Evolutionary conservation across 2,329 filamentous ascomycete genomes (phyloP).

Genomic region (Trichoderma sp.): DNA sequence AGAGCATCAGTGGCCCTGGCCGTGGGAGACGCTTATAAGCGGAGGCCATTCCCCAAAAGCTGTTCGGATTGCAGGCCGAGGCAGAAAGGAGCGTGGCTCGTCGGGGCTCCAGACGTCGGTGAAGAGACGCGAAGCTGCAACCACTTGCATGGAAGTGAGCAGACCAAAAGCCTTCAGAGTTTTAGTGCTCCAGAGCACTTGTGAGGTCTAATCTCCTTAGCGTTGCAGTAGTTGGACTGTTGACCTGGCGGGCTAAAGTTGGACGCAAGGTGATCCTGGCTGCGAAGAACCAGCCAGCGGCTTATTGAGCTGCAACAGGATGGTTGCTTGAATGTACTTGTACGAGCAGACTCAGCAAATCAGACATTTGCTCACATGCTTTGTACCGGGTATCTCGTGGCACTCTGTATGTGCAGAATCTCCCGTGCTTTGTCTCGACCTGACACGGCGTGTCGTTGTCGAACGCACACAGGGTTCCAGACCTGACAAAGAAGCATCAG

Average conservation of each 20-base stretch:
- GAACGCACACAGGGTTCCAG: conserved; percentile 26
- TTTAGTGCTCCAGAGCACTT: conserved; percentile 17
- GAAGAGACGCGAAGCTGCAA: conserved; percentile 26
- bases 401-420: neutral
- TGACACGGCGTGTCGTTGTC: conserved; percentile 19
- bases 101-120: conserved; percentile 23
- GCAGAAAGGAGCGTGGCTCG: neutral
- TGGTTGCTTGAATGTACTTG: conserved; percentile 12
- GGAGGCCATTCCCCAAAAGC: conserved; percentile 13
- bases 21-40: neutral
- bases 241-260: conserved; percentile 11
- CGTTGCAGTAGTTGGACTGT: conserved; percentile 23
- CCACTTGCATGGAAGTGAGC: conserved; percentile 25
- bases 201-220: conserved; percentile 23
- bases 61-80: conserved; percentile 14
- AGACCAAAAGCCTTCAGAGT: conserved; percentile 23
- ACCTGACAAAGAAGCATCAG: conserved; percentile 22
- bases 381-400: neutral
- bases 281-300: conserved; percentile 12
- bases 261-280: conserved; percentile 23
- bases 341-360: neutral
- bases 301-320: conserved; percentile 19
- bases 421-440: conserved; percentile 20
- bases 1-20: neutral
- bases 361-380: conserved; percentile 11